Conservation (phyloP, 495 filamentous ascomycete genomes). For the Penicillium lagena region DNA sequence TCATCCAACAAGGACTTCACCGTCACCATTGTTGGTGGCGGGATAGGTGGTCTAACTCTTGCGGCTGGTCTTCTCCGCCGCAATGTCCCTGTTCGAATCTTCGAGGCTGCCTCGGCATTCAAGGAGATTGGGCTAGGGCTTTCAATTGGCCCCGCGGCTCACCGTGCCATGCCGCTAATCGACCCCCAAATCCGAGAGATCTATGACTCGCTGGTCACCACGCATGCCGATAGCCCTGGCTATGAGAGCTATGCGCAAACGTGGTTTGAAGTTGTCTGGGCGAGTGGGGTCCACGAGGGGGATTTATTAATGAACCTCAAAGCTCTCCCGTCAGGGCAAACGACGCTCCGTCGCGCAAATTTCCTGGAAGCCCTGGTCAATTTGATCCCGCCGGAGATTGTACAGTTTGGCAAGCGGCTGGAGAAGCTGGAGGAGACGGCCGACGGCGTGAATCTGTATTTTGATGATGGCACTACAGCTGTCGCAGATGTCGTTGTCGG, state of each 20-base stretch:
- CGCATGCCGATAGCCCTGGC: conserved; percentile 19
- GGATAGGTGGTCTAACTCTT: conserved; percentile 53
- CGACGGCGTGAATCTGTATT: conserved; percentile 14
- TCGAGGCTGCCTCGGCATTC: conserved; percentile 47
- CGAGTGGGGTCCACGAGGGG: conserved; percentile 13
- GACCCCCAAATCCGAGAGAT: conserved; percentile 32
- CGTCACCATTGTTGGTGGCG: conserved; percentile 55
- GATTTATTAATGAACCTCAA: conserved; percentile 24
- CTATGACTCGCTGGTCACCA: conserved; percentile 27
- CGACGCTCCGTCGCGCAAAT: conserved; percentile 44
- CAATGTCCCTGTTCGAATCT: conserved; percentile 41
- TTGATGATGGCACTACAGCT: conserved; percentile 27
- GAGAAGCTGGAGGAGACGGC: conserved; percentile 9
- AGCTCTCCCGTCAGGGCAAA: conserved; percentile 25
- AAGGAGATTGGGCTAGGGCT: conserved; percentile 55
- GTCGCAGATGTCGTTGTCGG: conserved; percentile 44
- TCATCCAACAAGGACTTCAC: conserved; percentile 18
- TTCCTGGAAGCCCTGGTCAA: conserved; percentile 55
- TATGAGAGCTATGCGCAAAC: conserved; percentile 15
- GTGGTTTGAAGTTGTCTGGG: conserved; percentile 25
- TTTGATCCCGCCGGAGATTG: conserved; percentile 40
- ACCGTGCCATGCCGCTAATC: conserved; percentile 45
- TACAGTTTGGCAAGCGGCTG: conserved; percentile 29
- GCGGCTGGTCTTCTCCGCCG: conserved; percentile 50
- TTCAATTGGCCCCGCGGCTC: conserved; percentile 52